Percentiles rank a stretch among this genome's conserved stretches.
Conservation (phyloP, 2,329 filamentous ascomycete species). For the Ceratocystis smalleyi region DNA sequence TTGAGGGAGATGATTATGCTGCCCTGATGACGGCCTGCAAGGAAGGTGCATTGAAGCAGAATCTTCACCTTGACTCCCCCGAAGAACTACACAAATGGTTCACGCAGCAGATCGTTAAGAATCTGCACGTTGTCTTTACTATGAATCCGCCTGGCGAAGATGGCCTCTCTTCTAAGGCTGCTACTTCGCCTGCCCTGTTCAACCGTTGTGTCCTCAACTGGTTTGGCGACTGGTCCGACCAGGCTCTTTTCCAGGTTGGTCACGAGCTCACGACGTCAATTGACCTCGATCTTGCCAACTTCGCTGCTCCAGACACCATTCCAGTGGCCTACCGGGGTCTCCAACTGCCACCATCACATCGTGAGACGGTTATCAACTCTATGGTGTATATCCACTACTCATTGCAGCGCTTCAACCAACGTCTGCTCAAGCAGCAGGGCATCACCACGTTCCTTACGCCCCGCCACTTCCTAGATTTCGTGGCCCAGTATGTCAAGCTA, state of each 20-base stretch:
- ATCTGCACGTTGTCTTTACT: conserved; percentile 96
- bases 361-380: conserved; percentile 84
- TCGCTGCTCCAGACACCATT: conserved; percentile 74
- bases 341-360: conserved; percentile 68
- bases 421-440: conserved; percentile 80
- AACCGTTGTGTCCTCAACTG: conserved; percentile 99
- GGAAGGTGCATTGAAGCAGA: conserved; percentile 91
- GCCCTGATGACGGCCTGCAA: conserved; percentile 99
- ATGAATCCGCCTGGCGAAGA: conserved; percentile 94
- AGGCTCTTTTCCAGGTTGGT: conserved; percentile 94
- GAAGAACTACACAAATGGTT: conserved; percentile 99
- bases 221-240: conserved; percentile 99
- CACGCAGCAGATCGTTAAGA: conserved; percentile 97
- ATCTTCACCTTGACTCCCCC: conserved; percentile 84
- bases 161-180: conserved; percentile 85
- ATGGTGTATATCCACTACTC: conserved; percentile 99
- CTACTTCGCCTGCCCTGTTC: conserved; percentile 94
- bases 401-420: conserved; percentile 73
- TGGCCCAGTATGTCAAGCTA: conserved; percentile 90
- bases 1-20: conserved; percentile 96
- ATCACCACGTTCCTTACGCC: conserved; percentile 87
- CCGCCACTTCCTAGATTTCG: conserved; percentile 93
- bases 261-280: conserved; percentile 93
- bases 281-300: conserved; percentile 79
- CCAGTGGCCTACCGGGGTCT: conserved; percentile 84